Evolutionary conservation across 148 eudicot genomes (phyloP).

Genomic region (Persicaria maculosa): DNA sequence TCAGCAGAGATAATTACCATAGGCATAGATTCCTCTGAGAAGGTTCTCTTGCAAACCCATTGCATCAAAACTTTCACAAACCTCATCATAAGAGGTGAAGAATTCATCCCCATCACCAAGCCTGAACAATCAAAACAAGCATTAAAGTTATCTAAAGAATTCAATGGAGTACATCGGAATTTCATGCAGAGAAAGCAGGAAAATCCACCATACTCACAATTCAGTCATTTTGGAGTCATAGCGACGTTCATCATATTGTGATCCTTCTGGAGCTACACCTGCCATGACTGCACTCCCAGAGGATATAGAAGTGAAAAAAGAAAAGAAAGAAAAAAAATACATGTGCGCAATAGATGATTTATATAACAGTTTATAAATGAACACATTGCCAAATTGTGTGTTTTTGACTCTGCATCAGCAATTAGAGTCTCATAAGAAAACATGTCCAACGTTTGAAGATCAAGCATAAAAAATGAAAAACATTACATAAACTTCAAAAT

Average conservation of each 20-base stretch:
- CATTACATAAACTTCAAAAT: not conserved
- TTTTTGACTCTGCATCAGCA: not conserved
- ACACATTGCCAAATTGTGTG: not conserved
- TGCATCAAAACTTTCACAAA: slow-evolving; percentile 39
- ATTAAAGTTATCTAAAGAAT: not conserved
- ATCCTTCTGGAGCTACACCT: slow-evolving; percentile 53
- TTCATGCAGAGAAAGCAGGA: slow-evolving; percentile 2
- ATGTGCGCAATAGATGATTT: not conserved
- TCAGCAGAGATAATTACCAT: slow-evolving; percentile 22
- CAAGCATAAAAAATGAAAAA: not conserved
- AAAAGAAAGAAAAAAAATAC: not conserved
- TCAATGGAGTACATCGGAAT: not conserved
- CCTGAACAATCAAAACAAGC: slow-evolving; percentile 15
- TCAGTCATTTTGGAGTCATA: slow-evolving; percentile 58
- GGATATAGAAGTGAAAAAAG: not conserved
- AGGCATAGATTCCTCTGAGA: slow-evolving; percentile 53
- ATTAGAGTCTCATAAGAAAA: not conserved
- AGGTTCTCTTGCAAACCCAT: slow-evolving; percentile 55
- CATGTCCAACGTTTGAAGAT: not conserved
- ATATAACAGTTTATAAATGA: not conserved
- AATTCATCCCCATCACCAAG: slow-evolving; percentile 38
- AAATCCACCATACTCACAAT: slow-evolving; percentile 32
- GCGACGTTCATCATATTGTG: slow-evolving; percentile 52
- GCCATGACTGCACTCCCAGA: slow-evolving; percentile 44
- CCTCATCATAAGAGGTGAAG: slow-evolving; percentile 46